These are phyloP conservation scores for Inga leiocalycina DNA, from an alignment of 306 rosid species.

Conservation along the genomic window DNA sequence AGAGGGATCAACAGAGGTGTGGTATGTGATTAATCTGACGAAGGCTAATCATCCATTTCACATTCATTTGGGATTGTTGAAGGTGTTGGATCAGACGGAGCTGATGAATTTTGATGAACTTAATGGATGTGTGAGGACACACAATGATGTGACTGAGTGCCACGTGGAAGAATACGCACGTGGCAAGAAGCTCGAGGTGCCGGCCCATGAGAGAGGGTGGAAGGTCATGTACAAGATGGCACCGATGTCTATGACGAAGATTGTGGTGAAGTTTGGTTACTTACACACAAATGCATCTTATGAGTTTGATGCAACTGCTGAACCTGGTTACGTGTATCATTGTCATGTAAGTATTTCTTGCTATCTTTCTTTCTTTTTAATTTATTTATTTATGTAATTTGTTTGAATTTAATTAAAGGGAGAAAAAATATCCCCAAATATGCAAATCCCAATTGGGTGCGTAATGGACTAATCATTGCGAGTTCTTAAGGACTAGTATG, in stretches of 20 bases:
- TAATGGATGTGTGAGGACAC: slow-evolving; percentile 55
- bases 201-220: slow-evolving; percentile 73
- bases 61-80: slow-evolving; percentile 71
- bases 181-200: slow-evolving; percentile 54
- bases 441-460: neutral
- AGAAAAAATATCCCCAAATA: neutral
- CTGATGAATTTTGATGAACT: slow-evolving; percentile 54
- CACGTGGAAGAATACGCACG: slow-evolving; percentile 57
- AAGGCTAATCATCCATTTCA: slow-evolving; percentile 85
- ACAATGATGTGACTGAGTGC: slow-evolving; percentile 67
- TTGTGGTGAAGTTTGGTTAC: slow-evolving; percentile 64
- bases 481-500: neutral
- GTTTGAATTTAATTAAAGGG: neutral
- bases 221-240: slow-evolving; percentile 79
- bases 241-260: slow-evolving; percentile 56
- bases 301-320: slow-evolving; percentile 56
- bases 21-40: slow-evolving; percentile 86
- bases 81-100: slow-evolving; percentile 65
- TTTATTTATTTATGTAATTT: neutral
- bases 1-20: slow-evolving; percentile 65
- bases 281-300: slow-evolving; percentile 68
- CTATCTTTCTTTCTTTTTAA: neutral
- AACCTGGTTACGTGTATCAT: slow-evolving; percentile 80
- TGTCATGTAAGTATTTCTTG: slow-evolving; percentile 68
- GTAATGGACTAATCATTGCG: neutral